Base-by-base conservation (phyloP, 2,329 filamentous ascomycete genomes). In the Fusarium sp. region DNA sequence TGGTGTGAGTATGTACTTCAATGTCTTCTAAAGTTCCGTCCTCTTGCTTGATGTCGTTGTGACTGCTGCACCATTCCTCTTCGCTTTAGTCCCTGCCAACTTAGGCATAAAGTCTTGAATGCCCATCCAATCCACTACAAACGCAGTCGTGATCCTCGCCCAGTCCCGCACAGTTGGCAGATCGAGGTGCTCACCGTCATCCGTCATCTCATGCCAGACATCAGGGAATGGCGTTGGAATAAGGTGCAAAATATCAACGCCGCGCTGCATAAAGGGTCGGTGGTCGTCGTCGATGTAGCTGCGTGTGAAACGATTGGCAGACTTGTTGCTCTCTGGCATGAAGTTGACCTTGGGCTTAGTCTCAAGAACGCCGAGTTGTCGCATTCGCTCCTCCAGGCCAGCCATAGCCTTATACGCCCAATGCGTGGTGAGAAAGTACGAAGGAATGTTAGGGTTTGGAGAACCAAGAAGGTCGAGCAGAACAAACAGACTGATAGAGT, bases 81-180 rank as follows among this genome's bases (percentile, higher is more conserved):
- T 77, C 14, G 73, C 66, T 52, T 68, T 74, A 2, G 68, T 62
- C 25, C 69, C 53, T 29, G 59, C 47, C 57, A 67, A 59, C 68
- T 77, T 77, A 14, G 80, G 76, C 68, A 84, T 75, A 43, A 78
- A 76, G 8, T 77, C 76, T 24, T 81, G 81, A 66, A 98, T 81
- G 72, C 97, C 95, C 88, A 98, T 89, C 94, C 95, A 98, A 81
- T 98, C 95, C 0, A 92, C 91, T 34, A 90, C 88, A 82, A 98
- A 99, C 0, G 90, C 95, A 1, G 92, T 91, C 9, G 95, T 85
- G 51, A 99, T 90, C 78, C 88, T 90, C 20, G 92, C 89, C 96
- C 96, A 99, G 79, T 99, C 96, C 74, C 92, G 88, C 38, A 95
- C 88, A 0, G 92, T 95, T 11, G 88, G 84, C 72, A 91, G 83